Evolutionary conservation across 352 stramenopile species (phyloP).

Genomic region (Phytophthora colocasiae): DNA sequence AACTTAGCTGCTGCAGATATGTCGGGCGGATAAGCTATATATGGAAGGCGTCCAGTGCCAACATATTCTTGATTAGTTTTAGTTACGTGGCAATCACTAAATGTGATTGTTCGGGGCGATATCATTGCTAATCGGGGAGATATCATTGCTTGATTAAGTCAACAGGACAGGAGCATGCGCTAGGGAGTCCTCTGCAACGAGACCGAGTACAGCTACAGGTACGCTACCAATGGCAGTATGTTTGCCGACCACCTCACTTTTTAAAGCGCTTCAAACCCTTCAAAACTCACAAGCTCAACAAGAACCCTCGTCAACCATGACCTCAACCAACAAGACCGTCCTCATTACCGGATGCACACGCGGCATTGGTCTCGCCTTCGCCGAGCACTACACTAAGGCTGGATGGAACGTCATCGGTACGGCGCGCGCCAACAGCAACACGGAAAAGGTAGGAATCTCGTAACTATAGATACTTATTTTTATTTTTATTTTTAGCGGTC

Average conservation of each 20-base stretch:
- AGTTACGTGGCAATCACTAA: background rate
- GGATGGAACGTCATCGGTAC: slow-evolving; percentile 19
- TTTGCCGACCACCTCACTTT: slow-evolving; percentile 8
- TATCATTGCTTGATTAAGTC: no score
- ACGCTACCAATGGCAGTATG: no score
- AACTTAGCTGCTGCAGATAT: no score
- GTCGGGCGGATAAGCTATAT: no score
- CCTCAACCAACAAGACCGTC: slow-evolving; percentile 15
- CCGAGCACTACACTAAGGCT: slow-evolving; percentile 32
- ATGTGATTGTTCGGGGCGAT: background rate
- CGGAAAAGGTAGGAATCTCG: slow-evolving; percentile 4
- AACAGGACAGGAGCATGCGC: no score
- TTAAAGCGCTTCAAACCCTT: background rate
- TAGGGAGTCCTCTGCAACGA: no score
- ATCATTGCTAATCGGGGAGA: no score
- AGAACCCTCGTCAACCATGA: slow-evolving; percentile 3
- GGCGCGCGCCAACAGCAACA: slow-evolving; percentile 9
- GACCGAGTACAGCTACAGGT: no score
- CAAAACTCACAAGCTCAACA: background rate
- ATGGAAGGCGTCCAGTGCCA: no score
- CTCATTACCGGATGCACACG: slow-evolving; percentile 18
- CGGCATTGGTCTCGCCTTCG: slow-evolving; percentile 46
- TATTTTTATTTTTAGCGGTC: no score
- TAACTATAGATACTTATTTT: no score
- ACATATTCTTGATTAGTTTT: no score